Conservation (phyloP, 2,329 filamentous ascomycete species). For the Talaromyces piceae region DNA sequence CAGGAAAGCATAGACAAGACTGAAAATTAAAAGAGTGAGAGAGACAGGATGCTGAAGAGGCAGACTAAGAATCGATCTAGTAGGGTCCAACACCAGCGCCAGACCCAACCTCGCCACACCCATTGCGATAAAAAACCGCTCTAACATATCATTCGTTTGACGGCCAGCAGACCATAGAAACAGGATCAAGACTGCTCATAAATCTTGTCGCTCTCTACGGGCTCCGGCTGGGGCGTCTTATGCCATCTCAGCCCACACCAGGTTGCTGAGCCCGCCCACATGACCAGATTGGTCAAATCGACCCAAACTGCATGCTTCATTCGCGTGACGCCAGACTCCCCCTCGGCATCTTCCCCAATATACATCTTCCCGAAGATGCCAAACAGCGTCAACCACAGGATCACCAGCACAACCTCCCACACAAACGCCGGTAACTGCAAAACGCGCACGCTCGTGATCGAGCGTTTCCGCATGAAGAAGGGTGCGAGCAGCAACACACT, state of each 20-base stretch:
- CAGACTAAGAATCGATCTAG: too few species aligned
- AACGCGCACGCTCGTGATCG: conserved; percentile 20
- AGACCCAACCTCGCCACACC: too few species aligned
- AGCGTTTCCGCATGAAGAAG: conserved; percentile 31
- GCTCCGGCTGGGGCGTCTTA: not conserved
- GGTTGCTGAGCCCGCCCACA: conserved; percentile 62
- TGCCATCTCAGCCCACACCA: conserved; percentile 29
- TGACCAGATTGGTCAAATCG: conserved; percentile 62
- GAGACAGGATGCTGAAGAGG: too few species aligned
- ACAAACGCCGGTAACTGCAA: conserved; percentile 43
- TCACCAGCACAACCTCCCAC: conserved; percentile 65
- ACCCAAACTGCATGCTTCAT: conserved; percentile 89
- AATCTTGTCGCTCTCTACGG: not conserved
- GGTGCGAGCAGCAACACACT: conserved; percentile 60
- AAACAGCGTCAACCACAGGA: conserved; percentile 76
- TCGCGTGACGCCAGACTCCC: conserved; percentile 55
- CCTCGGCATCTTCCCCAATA: conserved; percentile 59
- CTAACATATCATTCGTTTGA: not conserved
- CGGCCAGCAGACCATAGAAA: not conserved
- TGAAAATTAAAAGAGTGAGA: too few species aligned
- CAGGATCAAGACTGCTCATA: not conserved
- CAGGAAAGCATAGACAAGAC: too few species aligned
- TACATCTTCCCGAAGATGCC: conserved; percentile 78
- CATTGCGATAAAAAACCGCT: too few species aligned
- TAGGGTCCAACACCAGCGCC: too few species aligned